Evolutionary conservation across 164 flowering plant genomes (phyloP), one percentile per base, ranked within the genome.

Genomic region (Taxillus chinensis): DNA sequence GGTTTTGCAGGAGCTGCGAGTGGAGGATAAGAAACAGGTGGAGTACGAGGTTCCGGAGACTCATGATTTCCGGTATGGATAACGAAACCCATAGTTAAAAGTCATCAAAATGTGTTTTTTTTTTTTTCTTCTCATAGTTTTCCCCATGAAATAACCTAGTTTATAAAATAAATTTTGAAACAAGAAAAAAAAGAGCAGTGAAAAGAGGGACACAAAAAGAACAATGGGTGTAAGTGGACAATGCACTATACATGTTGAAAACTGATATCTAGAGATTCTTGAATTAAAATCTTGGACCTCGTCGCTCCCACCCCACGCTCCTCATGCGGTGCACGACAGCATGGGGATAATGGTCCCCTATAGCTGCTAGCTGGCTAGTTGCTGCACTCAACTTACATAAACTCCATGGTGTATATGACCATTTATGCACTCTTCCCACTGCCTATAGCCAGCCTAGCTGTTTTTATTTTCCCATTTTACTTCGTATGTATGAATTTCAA

Each of bases 281-380:
- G 27, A 27, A 27, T 27, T 27, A 27, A 27, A 27, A 27, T 27
- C 27, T 27, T 27, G 27, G 27, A 27, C 56, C 62, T 59, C 63
- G 14, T 62, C 7, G 37, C 3, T 64, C 10, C 63, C 68, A 61
- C 62, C 56, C 16, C 70, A 64, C 65, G 46, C 64, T 63, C 59
- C 68, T 67, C 71, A 72, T 71, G 68, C 64, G 77, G 79, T 75
- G 79, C 79, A 78, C 67, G 72, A 75, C 75, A 68, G 75, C 77
- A 70, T 75, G 70, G 41, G 71, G 59, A 57, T 56, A 8, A 48
- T 48, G 13, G 12, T 11, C 4, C 13, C 10, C 46, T 6, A 43
- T 43, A 6, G 46, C 46, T 43, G 46, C 10, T 6, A 6, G 7
- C 46, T 43, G 10, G 46, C 51, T 14, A 48, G 51, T 11, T 48